Evolutionary conservation across 1,139 yeast species (phyloP).

Genomic region (Saccharomyces pastorianus): DNA sequence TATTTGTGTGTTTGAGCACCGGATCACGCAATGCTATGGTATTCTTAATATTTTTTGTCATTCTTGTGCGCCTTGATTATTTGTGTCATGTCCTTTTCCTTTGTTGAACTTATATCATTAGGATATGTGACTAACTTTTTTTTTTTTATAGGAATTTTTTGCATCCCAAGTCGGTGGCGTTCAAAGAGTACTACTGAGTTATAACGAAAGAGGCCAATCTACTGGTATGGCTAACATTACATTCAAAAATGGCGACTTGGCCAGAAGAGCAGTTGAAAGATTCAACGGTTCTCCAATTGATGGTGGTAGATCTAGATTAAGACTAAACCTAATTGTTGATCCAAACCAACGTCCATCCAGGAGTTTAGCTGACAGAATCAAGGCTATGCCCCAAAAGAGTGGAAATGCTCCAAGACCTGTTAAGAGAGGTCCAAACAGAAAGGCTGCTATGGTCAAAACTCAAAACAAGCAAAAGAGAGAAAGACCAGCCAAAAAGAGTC

Average conservation of each 20-base stretch:
- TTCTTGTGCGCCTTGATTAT: not conserved
- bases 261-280: slow-evolving; percentile 68
- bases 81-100: slow-evolving; percentile 6
- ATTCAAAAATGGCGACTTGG: slow-evolving; percentile 61
- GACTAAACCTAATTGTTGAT: slow-evolving; percentile 78
- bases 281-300: slow-evolving; percentile 94
- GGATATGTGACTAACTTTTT: slow-evolving; percentile 5
- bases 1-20: no score
- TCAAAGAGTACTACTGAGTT: slow-evolving; percentile 58
- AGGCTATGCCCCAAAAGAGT: slow-evolving; percentile 26
- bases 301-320: slow-evolving; percentile 70
- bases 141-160: slow-evolving; percentile 66
- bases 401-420: slow-evolving; percentile 14
- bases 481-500: slow-evolving; percentile 57
- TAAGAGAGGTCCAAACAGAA: slow-evolving; percentile 31
- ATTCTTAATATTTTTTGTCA: not conserved
- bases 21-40: not conserved
- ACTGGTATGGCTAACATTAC: slow-evolving; percentile 86
- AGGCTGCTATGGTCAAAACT: slow-evolving; percentile 33
- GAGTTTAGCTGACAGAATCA: slow-evolving; percentile 34
- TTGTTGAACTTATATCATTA: slow-evolving; percentile 1
- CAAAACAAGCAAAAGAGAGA: slow-evolving; percentile 32
- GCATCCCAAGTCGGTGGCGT: slow-evolving; percentile 84
- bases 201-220: slow-evolving; percentile 83
- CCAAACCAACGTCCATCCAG: slow-evolving; percentile 74